These are phyloP conservation scores for Spergularia marina DNA, from an alignment of 148 eudicot species.

Conservation along the genomic window DNA sequence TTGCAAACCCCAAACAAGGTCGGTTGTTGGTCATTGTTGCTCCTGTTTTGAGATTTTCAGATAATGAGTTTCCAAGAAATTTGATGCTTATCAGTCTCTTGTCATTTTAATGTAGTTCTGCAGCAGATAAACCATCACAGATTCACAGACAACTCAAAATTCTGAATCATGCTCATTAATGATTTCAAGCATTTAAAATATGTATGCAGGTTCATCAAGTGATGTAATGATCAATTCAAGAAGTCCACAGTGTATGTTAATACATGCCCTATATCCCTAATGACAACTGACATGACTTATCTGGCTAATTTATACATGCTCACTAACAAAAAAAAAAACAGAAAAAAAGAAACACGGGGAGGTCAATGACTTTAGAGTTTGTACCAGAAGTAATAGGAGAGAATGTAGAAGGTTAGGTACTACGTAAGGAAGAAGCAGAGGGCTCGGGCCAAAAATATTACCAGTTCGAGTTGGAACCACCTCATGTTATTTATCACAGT, in stretches of 20 bases:
- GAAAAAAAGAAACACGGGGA: constrained; percentile 20
- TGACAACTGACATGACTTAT: no score
- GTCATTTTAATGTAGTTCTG: neutral
- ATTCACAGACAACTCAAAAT: neutral
- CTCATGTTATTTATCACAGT: constrained; percentile 73
- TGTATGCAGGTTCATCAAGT: no score
- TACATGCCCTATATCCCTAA: no score
- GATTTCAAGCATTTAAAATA: no score
- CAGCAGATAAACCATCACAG: neutral
- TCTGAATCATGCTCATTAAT: neutral
- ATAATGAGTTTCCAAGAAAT: constrained; percentile 38
- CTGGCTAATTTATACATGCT: no score
- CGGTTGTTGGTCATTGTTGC: constrained; percentile 72
- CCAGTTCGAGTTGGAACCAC: constrained; percentile 82
- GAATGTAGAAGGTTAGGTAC: constrained; percentile 81
- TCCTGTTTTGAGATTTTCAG: constrained; percentile 87
- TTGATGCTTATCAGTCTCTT: neutral
- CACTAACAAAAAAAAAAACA: no score
- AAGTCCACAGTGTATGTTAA: no score
- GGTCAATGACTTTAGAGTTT: constrained; percentile 68
- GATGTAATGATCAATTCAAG: no score
- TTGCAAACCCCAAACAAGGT: constrained; percentile 76
- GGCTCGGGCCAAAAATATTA: constrained; percentile 78
- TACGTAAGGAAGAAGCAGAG: constrained; percentile 61
- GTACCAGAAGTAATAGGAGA: constrained; percentile 82